Evolutionary conservation across 2,329 filamentous ascomycete genomes (phyloP).

Genomic region (Lachnellula subtilissima): DNA sequence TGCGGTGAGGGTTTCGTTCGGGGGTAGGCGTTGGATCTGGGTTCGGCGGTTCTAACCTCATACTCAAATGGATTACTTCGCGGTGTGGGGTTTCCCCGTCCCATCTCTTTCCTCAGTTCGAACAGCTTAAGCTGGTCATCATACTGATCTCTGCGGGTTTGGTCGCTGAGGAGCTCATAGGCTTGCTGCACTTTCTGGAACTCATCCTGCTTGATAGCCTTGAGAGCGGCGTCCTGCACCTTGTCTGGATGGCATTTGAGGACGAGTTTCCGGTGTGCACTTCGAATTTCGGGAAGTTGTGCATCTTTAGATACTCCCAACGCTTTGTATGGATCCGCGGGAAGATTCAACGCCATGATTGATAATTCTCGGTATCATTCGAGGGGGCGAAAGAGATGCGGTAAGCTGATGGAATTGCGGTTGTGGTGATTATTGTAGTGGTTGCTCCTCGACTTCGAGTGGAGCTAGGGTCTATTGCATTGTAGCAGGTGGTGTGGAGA

Average conservation of each 20-base stretch:
- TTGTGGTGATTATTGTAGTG: slow-evolving; percentile 1
- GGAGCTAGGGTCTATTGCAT: slow-evolving; percentile 20
- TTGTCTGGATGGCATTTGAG: slow-evolving; percentile 91
- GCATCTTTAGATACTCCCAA: slow-evolving; percentile 72
- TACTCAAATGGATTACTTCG: slow-evolving; percentile 42
- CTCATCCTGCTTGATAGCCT: slow-evolving; percentile 74
- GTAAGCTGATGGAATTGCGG: slow-evolving; percentile 3
- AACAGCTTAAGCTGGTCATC: slow-evolving; percentile 69
- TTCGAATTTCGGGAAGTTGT: slow-evolving; percentile 65
- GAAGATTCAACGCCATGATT: slow-evolving; percentile 24
- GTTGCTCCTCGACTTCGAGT: slow-evolving; percentile 10
- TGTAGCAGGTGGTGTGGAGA: slow-evolving; percentile 3
- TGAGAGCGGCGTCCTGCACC: slow-evolving; percentile 62
- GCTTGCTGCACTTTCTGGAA: slow-evolving; percentile 92
- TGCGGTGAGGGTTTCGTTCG: slow-evolving; percentile 35
- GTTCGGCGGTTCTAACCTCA: slow-evolving; percentile 46
- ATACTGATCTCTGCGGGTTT: slow-evolving; percentile 66
- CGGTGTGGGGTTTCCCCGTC: slow-evolving; percentile 39
- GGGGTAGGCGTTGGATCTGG: slow-evolving; percentile 39
- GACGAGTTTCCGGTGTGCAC: slow-evolving; percentile 78
- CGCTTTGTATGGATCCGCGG: slow-evolving; percentile 68
- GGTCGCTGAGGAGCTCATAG: slow-evolving; percentile 84
- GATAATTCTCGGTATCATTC: slow-evolving; percentile 3
- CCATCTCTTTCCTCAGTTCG: slow-evolving; percentile 51
- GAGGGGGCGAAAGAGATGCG: slow-evolving; percentile 9